Evolutionary conservation across 2,329 filamentous ascomycete species (phyloP).

Genomic region (Calonectria multiphialidica): DNA sequence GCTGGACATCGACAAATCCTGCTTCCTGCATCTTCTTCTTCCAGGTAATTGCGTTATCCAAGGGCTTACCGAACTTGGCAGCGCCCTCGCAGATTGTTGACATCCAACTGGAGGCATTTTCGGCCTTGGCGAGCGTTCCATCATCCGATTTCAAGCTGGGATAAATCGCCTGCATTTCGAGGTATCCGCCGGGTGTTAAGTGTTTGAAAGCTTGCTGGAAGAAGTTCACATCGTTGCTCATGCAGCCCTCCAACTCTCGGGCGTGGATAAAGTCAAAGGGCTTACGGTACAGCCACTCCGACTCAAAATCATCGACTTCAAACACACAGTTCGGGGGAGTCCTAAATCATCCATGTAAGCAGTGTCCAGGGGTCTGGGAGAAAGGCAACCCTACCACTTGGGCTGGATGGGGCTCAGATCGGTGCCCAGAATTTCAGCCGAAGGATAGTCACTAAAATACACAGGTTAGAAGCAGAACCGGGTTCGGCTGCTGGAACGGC

Average conservation of each 20-base stretch:
- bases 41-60: neutral
- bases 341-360: neutral
- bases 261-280: slow-evolving; percentile 15
- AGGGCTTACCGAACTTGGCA: slow-evolving; percentile 1
- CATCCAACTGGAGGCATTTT: neutral
- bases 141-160: slow-evolving; percentile 3
- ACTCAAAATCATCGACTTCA: slow-evolving; percentile 20
- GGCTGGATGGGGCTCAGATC: slow-evolving; percentile 26
- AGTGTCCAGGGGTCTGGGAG: no score
- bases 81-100: neutral
- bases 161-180: slow-evolving; percentile 1
- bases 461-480: neutral
- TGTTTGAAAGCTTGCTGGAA: slow-evolving; percentile 7
- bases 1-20: slow-evolving; percentile 13
- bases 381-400: slow-evolving; percentile 2
- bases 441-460: slow-evolving; percentile 7
- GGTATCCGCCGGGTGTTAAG: neutral
- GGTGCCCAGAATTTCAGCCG: slow-evolving; percentile 14
- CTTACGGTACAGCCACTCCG: neutral
- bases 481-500: no score
- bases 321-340: slow-evolving; percentile 17
- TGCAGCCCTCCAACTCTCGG: slow-evolving; percentile 15
- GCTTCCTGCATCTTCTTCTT: slow-evolving; percentile 8
- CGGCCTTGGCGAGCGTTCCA: neutral
- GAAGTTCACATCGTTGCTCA: neutral